These are phyloP conservation scores for Mycocalia duriaeana DNA, from an alignment of 1,284 basidiomycete genomes.

Conservation along the genomic window DNA sequence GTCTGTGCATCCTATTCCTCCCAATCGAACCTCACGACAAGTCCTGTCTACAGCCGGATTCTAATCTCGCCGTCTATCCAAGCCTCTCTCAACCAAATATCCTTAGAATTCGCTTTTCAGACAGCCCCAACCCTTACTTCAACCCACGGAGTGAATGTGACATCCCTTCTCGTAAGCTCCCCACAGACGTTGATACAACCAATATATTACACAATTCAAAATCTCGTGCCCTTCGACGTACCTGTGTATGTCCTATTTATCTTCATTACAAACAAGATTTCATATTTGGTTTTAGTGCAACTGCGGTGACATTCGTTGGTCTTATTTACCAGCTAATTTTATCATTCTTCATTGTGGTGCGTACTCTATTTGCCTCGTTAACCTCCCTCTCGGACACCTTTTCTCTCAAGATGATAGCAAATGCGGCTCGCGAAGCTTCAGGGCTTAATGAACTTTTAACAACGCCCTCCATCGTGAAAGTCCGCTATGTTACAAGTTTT, in stretches of 20 bases:
- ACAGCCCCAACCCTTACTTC: conserved; percentile 31
- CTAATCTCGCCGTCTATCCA: conserved; percentile 1
- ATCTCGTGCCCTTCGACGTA: conserved; percentile 63
- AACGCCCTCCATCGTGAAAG: too few species aligned
- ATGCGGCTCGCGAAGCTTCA: conserved; percentile 30
- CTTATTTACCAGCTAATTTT: conserved; percentile 73
- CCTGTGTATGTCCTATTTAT: conserved; percentile 40
- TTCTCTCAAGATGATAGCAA: conserved; percentile 25
- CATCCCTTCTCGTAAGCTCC: conserved; percentile 47
- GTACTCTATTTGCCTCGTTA: too few species aligned
- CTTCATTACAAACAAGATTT: background rate
- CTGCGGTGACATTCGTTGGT: conserved; percentile 64
- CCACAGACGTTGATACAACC: conserved; percentile 54
- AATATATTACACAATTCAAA: conserved; percentile 45
- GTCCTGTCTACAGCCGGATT: background rate
- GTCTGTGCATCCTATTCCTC: background rate
- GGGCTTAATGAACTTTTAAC: too few species aligned
- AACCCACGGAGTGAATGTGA: conserved; percentile 25
- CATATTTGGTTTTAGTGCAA: conserved; percentile 40
- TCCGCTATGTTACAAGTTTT: too few species aligned
- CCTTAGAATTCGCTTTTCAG: conserved; percentile 28
- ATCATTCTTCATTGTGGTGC: conserved; percentile 32
- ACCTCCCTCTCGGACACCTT: too few species aligned
- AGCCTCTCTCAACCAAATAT: background rate
- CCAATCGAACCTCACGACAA: background rate